Evolutionary conservation across 1,139 yeast genomes (phyloP), one percentile per base, ranked within the genome.

Genomic region (Candida freyschussii): DNA sequence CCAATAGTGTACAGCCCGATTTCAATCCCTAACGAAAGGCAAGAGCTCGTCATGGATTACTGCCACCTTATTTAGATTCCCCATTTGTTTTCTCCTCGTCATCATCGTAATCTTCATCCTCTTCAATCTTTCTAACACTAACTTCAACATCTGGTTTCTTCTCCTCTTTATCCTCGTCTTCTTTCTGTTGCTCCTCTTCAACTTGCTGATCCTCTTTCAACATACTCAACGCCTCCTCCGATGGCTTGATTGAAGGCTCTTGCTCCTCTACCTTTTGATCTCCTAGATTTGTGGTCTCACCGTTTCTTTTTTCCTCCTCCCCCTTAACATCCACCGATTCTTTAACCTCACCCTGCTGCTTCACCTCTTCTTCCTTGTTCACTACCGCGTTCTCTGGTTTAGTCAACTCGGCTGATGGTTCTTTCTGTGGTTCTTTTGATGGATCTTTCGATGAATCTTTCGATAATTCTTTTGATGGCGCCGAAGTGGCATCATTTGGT

Each of bases 61-160:
- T n/a, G 8, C 8, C 21, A 19, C 13, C 12, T 32, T 33, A 36
- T 16, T 34, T 30, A 13, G 37, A 11, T 4, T 36, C 38, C 21
- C 44, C 47, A 32, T 43, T 39, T 13, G 32, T 26, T 28, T 28
- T 39, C 12, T 31, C 35, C 13, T 54, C 60, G 24, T 73, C 86
- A 38, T 81, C 93, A 54, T 84, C 95, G 54, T 84, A 84, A 53
- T 84, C 74, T 52, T 81, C 89, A 53, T 84, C 95, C 51, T 83
- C 95, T 33, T 80, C 89, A 17, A 84, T 78, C 46, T 78, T 72
- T 51, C 94, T 69, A 55, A 81, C 76, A 15, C 84, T 26, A 16
- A 27, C 41, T 13, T 32, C 86, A 19, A 81, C 78, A 45, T 80
- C 91, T 11, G 65, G 63, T 33, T 54, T 37, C 37, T 47, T 40